Percentiles rank a stretch among this genome's conserved stretches.
Conservation (phyloP, 768 basidiomycete species). For the Tricholoma hemisulphureum region DNA sequence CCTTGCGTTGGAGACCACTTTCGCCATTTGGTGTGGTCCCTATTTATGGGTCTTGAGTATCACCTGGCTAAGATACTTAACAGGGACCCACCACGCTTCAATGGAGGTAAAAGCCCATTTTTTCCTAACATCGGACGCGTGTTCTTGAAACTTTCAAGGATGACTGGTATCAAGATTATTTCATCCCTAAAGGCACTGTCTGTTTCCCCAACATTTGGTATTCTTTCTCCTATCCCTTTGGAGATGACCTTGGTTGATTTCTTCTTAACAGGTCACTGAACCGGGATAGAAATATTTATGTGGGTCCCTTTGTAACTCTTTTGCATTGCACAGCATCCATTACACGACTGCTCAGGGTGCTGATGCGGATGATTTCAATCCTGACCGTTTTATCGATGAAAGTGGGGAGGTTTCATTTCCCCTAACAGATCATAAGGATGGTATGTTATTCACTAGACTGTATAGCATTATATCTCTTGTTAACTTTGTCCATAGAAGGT, state of each 20-base stretch:
- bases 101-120: not conserved
- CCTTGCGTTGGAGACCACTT: conserved; percentile 24
- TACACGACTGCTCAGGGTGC: not conserved
- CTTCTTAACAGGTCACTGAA: not conserved
- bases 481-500: not conserved
- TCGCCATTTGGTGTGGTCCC: conserved; percentile 22
- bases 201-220: conserved; percentile 11
- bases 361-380: conserved; percentile 2
- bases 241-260: not conserved
- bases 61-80: not conserved
- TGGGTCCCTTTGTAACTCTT: not conserved
- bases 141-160: not conserved
- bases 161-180: conserved; percentile 11
- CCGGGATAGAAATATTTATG: not conserved
- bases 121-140: not conserved
- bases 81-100: not conserved
- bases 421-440: not conserved
- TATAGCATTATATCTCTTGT: not conserved
- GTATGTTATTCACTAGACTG: not conserved
- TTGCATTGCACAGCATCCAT: not conserved
- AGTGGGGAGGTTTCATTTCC: not conserved
- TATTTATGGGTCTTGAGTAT: too few relatives aligned
- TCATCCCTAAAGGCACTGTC: conserved; percentile 12
- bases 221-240: too few relatives aligned
- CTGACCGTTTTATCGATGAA: not conserved